Percentiles rank a stretch among this genome's conserved stretches.
Conservation (phyloP, 768 basidiomycete genomes). For the Mycena kentingensis region DNA sequence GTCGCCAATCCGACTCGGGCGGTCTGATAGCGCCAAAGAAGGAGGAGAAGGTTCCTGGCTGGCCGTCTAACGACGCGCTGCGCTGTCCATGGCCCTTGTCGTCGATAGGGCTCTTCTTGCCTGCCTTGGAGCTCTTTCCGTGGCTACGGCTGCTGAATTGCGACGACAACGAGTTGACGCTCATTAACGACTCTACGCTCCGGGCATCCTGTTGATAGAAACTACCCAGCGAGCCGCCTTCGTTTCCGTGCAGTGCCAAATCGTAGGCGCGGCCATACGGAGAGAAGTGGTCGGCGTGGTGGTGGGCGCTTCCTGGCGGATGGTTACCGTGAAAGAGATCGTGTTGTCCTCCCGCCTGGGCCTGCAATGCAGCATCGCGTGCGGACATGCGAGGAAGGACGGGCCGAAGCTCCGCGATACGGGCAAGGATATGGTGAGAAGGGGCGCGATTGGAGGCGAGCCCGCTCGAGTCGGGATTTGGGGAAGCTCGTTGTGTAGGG, state of each 20-base stretch:
- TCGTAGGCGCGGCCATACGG: slow-evolving; percentile 74
- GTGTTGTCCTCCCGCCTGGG: slow-evolving; percentile 1
- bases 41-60: not conserved
- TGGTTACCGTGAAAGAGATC: slow-evolving; percentile 15
- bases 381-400: slow-evolving; percentile 65
- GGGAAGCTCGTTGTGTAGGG: slow-evolving; percentile 10
- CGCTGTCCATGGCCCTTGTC: slow-evolving; percentile 3
- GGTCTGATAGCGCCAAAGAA: slow-evolving; percentile 1
- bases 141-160: slow-evolving; percentile 5
- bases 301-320: slow-evolving; percentile 42
- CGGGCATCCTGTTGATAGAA: slow-evolving; percentile 28
- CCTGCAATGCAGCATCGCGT: slow-evolving; percentile 40
- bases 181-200: slow-evolving; percentile 25
- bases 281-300: slow-evolving; percentile 50
- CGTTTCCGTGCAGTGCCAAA: slow-evolving; percentile 28
- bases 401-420: slow-evolving; percentile 66
- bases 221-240: too few relatives aligned
- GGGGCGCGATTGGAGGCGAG: slow-evolving; percentile 29
- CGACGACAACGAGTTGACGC: slow-evolving; percentile 15
- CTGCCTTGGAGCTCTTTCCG: slow-evolving; percentile 7
- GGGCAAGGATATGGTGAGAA: slow-evolving; percentile 56
- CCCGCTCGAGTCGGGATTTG: slow-evolving; percentile 10
- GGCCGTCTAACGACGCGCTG: slow-evolving; percentile 15
- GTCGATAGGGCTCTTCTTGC: slow-evolving; percentile 2
- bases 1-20: slow-evolving; percentile 12